phyloP scores from a whole-genome alignment of 2,329 filamentous ascomycete species.

The Leptosphaerulina australis region DNA sequence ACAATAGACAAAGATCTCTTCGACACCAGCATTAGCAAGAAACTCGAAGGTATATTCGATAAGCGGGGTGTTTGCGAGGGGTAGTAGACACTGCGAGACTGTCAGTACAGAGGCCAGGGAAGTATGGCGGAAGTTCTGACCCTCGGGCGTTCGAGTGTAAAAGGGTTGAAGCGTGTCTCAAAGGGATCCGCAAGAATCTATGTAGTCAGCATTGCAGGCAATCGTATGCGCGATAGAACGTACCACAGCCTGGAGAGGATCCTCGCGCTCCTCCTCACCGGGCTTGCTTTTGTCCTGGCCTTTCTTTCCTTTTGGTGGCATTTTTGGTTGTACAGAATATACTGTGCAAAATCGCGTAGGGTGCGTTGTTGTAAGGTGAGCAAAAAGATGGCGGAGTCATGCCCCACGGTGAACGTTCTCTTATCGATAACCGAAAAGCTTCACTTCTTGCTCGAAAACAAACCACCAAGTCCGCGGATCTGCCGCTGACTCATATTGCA shows the following conservation, averaged over 20 bases:
- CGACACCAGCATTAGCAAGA: conserved; percentile 91
- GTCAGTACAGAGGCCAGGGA: conserved; percentile 27
- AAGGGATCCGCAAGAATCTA: conserved; percentile 93
- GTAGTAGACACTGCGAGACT: conserved; percentile 76
- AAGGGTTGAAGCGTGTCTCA: conserved; percentile 87
- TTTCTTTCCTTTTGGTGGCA: conserved; percentile 58
- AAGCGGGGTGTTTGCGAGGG: conserved; percentile 88
- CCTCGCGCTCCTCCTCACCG: conserved; percentile 64
- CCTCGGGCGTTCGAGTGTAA: conserved; percentile 85
- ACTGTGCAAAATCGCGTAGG: neutral
- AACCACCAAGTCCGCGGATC: conserved; percentile 11
- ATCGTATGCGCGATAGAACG: conserved; percentile 34
- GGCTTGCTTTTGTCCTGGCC: conserved; percentile 48
- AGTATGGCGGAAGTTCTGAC: conserved; percentile 53
- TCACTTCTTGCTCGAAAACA: conserved; percentile 4
- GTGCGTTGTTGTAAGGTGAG: neutral
- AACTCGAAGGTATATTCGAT: conserved; percentile 99
- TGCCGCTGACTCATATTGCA: conserved; percentile 19
- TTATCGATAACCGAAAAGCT: conserved; percentile 20
- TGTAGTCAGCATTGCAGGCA: conserved; percentile 24
- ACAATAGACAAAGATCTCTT: conserved; percentile 91
- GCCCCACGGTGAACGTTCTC: conserved; percentile 9
- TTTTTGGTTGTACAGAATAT: conserved; percentile 28
- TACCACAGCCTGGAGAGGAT: conserved; percentile 68
- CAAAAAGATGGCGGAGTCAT: conserved; percentile 18